Evolutionary conservation across 148 eudicot genomes (phyloP), one percentile per base, ranked within the genome.

Genomic region (Talinum fruticosum): DNA sequence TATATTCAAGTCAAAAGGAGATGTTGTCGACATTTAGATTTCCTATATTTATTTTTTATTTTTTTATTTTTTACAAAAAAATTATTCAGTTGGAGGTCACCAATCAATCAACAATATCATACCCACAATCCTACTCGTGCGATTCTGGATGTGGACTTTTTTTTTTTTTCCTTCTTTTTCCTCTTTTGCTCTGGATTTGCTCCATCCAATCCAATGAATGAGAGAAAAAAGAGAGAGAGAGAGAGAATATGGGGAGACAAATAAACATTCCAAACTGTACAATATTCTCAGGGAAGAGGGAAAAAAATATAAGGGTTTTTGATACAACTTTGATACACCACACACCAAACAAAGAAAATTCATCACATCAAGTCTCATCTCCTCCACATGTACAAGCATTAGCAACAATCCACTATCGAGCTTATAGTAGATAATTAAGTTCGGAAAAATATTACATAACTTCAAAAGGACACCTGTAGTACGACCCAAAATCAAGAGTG

Each of bases 241-340:
- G 51, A 57, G 51, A 29, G 2, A 51, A 64, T 64, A 32, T 28
- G 26, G 45, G 26, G 59, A 51, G 79, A 87, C 83, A 83, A 57
- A 24, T 76, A 78, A 84, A 84, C 89, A 84, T 84, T 86, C 77
- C 82, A 74, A 76, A 84, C 79, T 81, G 77, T 81, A 82, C 81
- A 84, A 75, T 70, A 30, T 66, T n/a, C n/a, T n/a, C n/a, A n/a
- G n/a, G n/a, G n/a, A n/a, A n/a, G n/a, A n/a, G n/a, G n/a, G n/a
- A n/a, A n/a, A n/a, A 79, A 16, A 36, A 19, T 24, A 28, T 37
- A 49, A 30, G 35, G 62, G 35, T 32, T 35, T 72, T 13, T 26
- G 61, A 14, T 65, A 47, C 72, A 64, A 19, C 30, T 44, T 35
- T 68, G 1, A 66, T 35, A n/a, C 16, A 23, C 51, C 38, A 4